Percentiles rank a stretch among this genome's conserved stretches.
Evolutionary conservation across 805 yeast species (phyloP).

Genomic region (Candida arabinofermentans): DNA sequence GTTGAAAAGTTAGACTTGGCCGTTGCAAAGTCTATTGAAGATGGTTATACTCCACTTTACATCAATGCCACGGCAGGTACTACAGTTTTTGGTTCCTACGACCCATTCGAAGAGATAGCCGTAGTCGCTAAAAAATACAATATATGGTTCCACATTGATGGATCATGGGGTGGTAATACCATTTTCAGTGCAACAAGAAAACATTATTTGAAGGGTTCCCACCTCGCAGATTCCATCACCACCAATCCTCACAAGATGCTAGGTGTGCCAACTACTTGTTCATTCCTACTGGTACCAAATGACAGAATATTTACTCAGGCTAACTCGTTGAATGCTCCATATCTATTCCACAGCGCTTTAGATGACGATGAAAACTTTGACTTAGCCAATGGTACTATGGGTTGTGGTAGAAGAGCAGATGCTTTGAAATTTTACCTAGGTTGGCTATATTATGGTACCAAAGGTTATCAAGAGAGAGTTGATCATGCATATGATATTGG

Average conservation of each 20-base stretch:
- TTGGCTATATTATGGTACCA: constrained; percentile 75
- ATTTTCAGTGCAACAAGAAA: constrained; percentile 53
- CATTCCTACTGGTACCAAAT: constrained; percentile 71
- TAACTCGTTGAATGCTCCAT: constrained; percentile 76
- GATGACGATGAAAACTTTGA: constrained; percentile 58
- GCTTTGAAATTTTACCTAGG: constrained; percentile 72
- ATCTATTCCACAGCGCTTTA: constrained; percentile 62
- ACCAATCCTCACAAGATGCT: constrained; percentile 84
- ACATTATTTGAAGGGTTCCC: constrained; percentile 50
- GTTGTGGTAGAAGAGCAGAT: constrained; percentile 86
- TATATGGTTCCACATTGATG: constrained; percentile 83
- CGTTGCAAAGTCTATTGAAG: constrained; percentile 37
- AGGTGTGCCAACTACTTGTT: constrained; percentile 79
- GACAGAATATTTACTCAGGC: constrained; percentile 62
- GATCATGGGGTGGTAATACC: constrained; percentile 89
- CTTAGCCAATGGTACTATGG: constrained; percentile 88
- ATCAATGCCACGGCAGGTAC: constrained; percentile 86
- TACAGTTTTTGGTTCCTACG: constrained; percentile 83
- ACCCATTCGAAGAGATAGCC: constrained; percentile 56
- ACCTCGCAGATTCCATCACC: constrained; percentile 71
- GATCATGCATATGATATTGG: constrained; percentile 71
- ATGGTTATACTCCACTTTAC: constrained; percentile 71
- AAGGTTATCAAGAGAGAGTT: constrained; percentile 61
- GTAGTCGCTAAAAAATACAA: constrained; percentile 47
- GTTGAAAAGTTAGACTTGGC: constrained; percentile 40